Evolutionary conservation across 257 asterid species (phyloP).

Genomic region (Fraxinus excelsior): DNA sequence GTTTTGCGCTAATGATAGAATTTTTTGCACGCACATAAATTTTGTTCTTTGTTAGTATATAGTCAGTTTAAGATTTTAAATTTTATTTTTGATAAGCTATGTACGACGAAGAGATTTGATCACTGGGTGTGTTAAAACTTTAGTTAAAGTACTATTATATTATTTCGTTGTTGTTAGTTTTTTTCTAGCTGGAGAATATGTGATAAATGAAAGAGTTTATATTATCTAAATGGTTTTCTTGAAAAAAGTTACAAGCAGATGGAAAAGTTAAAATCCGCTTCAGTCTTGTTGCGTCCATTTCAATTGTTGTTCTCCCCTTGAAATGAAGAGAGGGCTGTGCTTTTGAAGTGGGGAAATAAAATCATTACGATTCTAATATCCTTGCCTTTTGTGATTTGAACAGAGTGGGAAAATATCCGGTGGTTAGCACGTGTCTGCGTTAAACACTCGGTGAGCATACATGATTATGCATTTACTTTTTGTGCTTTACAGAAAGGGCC

Average conservation of each 20-base stretch:
- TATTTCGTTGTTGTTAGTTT: neutral
- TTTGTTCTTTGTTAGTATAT: neutral
- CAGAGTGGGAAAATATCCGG: conserved; percentile 32
- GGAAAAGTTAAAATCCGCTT: neutral
- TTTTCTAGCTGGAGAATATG: neutral
- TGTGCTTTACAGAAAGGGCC: conserved; percentile 15
- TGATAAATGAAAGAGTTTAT: neutral
- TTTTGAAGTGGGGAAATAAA: conserved; percentile 3
- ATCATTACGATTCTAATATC: conserved; percentile 22
- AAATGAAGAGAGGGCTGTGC: neutral
- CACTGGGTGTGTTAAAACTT: neutral
- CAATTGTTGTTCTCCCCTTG: neutral
- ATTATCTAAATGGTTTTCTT: neutral
- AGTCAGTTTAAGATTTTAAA: neutral
- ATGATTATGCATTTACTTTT: neutral
- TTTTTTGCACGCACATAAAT: neutral
- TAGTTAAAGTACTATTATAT: neutral
- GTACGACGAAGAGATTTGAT: neutral
- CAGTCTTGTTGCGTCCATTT: neutral
- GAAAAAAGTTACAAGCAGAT: neutral
- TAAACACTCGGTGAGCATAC: conserved; percentile 12
- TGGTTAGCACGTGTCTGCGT: conserved; percentile 14
- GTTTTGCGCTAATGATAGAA: neutral
- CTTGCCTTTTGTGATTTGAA: conserved; percentile 20
- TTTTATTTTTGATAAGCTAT: neutral